These are phyloP conservation scores for Kodamaea fungicola DNA, from an alignment of 1,139 yeast species.

Conservation along the genomic window DNA sequence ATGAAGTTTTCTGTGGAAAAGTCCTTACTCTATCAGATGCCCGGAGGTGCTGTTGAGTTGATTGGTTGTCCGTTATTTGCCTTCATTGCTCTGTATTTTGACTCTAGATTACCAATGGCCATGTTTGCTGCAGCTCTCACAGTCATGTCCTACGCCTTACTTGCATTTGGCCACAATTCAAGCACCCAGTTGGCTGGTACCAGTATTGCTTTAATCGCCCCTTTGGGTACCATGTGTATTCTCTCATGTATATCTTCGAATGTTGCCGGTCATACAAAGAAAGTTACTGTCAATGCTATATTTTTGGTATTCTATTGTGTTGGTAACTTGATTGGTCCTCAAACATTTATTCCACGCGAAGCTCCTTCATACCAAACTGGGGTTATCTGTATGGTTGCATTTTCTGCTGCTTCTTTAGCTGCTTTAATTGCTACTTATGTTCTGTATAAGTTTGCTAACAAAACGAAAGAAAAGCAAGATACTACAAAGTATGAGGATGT, in stretches of 20 bases:
- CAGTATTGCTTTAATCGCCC: conserved; percentile 18
- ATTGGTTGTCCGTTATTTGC: conserved; percentile 36
- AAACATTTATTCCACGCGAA: conserved; percentile 51
- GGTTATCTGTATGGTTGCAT: conserved; percentile 41
- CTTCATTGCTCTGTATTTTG: conserved; percentile 7
- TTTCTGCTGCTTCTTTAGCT: conserved; percentile 29
- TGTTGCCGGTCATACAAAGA: conserved; percentile 70
- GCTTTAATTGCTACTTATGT: conserved; percentile 22
- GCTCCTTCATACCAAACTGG: conserved; percentile 54
- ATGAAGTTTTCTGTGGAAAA: conserved; percentile 40
- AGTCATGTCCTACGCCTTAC: conserved; percentile 41
- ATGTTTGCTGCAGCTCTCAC: conserved; percentile 33
- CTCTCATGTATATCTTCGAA: conserved; percentile 52
- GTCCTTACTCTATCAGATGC: conserved; percentile 35
- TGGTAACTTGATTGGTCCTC: conserved; percentile 73
- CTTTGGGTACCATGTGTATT: conserved; percentile 46
- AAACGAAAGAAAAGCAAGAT: conserved; percentile 30
- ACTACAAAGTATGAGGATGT: conserved; percentile 19
- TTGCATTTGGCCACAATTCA: conserved; percentile 39
- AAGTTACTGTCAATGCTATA: conserved; percentile 56
- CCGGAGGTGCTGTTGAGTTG: conserved; percentile 38
- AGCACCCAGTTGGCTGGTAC: conserved; percentile 11
- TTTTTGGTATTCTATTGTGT: conserved; percentile 61
- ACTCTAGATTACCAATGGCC: conserved; percentile 40
- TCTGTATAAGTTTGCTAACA: conserved; percentile 38